Conservation (phyloP, 768 basidiomycete genomes). For the Collybia nuda region DNA sequence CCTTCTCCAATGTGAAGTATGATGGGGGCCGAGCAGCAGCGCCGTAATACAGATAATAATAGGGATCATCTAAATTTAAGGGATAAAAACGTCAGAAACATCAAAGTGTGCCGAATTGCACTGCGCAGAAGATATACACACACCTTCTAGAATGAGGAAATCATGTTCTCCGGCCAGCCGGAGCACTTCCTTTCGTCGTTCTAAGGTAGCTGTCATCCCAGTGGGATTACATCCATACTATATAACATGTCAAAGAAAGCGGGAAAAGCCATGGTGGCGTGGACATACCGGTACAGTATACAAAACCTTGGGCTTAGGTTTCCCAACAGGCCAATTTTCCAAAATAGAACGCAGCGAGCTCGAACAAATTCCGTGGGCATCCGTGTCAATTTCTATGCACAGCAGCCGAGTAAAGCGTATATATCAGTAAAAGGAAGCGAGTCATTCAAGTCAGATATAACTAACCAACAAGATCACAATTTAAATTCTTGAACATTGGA, state of each 20-base stretch:
- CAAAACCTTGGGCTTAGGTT: constrained; percentile 62
- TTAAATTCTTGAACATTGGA: constrained; percentile 52
- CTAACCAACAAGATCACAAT: constrained; percentile 60
- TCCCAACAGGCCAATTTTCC: constrained; percentile 65
- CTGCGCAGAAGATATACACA: constrained; percentile 6
- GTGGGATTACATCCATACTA: constrained; percentile 88
- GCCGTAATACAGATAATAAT: constrained; percentile 75
- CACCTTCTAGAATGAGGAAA: constrained; percentile 81
- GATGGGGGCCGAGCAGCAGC: constrained; percentile 34
- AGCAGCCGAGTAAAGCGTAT: background rate
- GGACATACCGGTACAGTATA: constrained; percentile 55
- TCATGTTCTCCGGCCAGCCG: constrained; percentile 66
- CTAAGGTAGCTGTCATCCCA: constrained; percentile 68
- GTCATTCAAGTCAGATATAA: background rate
- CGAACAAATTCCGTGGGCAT: constrained; percentile 65
- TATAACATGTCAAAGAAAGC: background rate
- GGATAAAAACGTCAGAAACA: no score
- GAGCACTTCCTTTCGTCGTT: constrained; percentile 69
- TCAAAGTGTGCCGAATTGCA: no score
- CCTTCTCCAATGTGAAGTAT: constrained; percentile 76
- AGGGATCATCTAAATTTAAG: constrained; percentile 63
- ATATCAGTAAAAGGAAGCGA: background rate
- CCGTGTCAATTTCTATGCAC: constrained; percentile 63
- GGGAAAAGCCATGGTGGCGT: background rate
- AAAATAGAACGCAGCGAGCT: constrained; percentile 57